Evolutionary conservation across 805 yeast species (phyloP).

Genomic region (Metschnikowia shivogae): DNA sequence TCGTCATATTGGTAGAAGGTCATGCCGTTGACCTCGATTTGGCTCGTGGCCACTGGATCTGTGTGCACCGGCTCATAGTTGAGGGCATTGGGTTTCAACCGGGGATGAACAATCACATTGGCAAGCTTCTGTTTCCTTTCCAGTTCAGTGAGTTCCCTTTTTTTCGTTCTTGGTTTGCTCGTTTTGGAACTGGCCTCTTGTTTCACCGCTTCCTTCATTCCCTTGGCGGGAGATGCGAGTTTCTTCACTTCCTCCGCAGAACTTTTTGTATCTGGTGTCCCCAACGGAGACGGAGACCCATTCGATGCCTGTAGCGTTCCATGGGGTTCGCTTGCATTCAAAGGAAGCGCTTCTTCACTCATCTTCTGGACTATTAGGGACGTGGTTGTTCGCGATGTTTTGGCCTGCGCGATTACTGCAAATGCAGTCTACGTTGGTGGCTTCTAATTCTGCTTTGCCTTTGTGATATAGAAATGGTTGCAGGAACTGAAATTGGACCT

Average conservation of each 20-base stretch:
- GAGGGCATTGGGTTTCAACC: conserved; percentile 35
- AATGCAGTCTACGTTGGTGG: no score
- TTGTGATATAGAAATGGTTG: no score
- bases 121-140: conserved; percentile 23
- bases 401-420: no score
- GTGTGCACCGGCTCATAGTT: conserved; percentile 13
- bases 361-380: no score
- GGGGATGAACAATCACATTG: conserved; percentile 31
- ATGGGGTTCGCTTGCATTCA: no score
- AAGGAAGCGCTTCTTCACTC: no score
- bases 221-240: neutral
- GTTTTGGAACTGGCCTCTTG: conserved; percentile 19
- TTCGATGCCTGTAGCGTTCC: neutral
- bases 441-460: no score
- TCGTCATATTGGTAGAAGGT: conserved; percentile 58
- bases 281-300: neutral
- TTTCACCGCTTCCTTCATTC: conserved; percentile 1
- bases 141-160: conserved; percentile 17
- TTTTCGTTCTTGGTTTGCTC: conserved; percentile 25
- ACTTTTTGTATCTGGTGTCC: neutral
- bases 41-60: conserved; percentile 14
- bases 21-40: conserved; percentile 14
- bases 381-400: no score
- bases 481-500: no score
- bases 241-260: neutral